Conservation (phyloP, 768 basidiomycete species). For the Clavaria fumosa region DNA sequence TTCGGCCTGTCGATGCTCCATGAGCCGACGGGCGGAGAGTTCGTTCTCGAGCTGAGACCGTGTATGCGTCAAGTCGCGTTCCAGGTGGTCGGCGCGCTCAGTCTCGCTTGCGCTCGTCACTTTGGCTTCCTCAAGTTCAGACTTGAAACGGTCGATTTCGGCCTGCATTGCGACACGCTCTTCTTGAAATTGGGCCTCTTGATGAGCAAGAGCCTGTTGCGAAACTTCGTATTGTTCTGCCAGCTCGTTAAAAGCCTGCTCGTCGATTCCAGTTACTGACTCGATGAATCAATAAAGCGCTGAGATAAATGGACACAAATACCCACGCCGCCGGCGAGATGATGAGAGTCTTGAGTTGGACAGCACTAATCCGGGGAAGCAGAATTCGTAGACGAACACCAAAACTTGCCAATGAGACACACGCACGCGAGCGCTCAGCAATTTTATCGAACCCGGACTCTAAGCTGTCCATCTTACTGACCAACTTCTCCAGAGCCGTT, state of each 20-base stretch:
- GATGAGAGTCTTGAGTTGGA: conserved; percentile 57
- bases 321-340: conserved; percentile 60
- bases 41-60: conserved; percentile 53
- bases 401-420: background rate
- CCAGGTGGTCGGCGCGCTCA: conserved; percentile 38
- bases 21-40: conserved; percentile 37
- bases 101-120: conserved; percentile 27
- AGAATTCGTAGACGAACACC: conserved; percentile 6
- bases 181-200: conserved; percentile 43
- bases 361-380: conserved; percentile 33
- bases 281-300: conserved; percentile 7
- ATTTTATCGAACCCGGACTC: conserved; percentile 75
- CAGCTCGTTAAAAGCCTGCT: conserved; percentile 58
- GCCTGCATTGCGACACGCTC: conserved; percentile 38
- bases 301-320: conserved; percentile 1
- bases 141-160: conserved; percentile 40
- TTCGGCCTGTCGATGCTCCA: conserved; percentile 50
- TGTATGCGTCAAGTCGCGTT: conserved; percentile 49
- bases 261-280: conserved; percentile 58
- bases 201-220: conserved; percentile 39
- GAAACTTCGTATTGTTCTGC: conserved; percentile 47
- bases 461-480: conserved; percentile 64
- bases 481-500: conserved; percentile 45
- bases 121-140: conserved; percentile 26
- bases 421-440: conserved; percentile 69